Evolutionary conservation across 1,139 yeast genomes (phyloP).

Genomic region (Saccharomyces hybrid): DNA sequence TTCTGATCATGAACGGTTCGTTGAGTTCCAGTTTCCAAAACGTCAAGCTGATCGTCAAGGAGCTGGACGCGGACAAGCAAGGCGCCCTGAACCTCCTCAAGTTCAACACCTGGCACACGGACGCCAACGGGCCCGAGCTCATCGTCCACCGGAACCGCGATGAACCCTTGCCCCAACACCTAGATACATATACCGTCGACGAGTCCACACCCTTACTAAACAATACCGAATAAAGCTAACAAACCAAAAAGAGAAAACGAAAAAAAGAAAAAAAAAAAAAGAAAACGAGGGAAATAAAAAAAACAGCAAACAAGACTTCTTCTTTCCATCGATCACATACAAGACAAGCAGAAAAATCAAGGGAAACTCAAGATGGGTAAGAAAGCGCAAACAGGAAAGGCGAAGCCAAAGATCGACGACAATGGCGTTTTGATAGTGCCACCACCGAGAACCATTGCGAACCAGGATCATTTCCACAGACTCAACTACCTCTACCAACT

Average conservation of each 20-base stretch:
- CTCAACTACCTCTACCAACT: slow-evolving; percentile 26
- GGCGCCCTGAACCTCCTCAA: background rate
- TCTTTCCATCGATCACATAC: background rate
- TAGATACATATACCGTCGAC: background rate
- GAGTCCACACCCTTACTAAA: background rate
- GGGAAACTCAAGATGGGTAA: background rate
- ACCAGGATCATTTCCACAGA: slow-evolving; percentile 27
- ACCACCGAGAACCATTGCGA: slow-evolving; percentile 21
- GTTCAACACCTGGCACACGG: background rate
- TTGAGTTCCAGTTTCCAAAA: background rate
- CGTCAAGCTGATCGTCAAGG: background rate
- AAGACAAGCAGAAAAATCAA: background rate
- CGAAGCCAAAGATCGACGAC: slow-evolving; percentile 9
- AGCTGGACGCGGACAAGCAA: background rate
- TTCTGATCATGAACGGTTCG: background rate
- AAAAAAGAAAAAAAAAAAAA: background rate
- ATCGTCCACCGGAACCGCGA: background rate
- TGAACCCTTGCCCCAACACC: background rate
- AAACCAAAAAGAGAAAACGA: background rate
- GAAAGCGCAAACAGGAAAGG: background rate
- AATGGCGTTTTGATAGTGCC: slow-evolving; percentile 15
- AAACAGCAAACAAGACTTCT: background rate
- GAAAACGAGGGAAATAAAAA: background rate
- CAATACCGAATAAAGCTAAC: too few species aligned
- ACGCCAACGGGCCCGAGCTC: background rate